A percentile compares a stretch with the other conserved stretches of the same genome.
These are phyloP conservation scores for Dittrichia graveolens DNA, from an alignment of 129 eudicot genomes.

Conservation along the genomic window DNA sequence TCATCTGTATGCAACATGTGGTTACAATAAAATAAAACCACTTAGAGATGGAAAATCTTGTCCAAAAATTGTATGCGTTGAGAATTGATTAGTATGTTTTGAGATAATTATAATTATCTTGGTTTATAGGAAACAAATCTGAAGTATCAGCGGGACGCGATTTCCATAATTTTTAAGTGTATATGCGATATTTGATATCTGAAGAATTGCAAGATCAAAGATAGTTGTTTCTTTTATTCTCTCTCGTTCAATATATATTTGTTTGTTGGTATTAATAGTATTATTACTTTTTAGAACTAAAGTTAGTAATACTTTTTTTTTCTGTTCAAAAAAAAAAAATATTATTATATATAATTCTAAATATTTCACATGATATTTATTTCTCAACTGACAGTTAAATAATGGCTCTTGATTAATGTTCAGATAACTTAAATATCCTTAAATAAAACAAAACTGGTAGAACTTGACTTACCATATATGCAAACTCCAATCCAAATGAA, in stretches of 20 bases:
- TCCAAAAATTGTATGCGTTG: slow-evolving; percentile 20
- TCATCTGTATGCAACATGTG: not conserved
- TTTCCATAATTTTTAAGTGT: not conserved
- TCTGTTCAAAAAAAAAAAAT: no score
- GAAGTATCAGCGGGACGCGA: not conserved
- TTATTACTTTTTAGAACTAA: no score
- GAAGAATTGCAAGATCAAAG: slow-evolving; percentile 13
- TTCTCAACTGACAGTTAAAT: not conserved
- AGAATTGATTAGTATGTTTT: not conserved
- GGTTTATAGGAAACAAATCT: slow-evolving; percentile 20
- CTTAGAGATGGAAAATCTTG: slow-evolving; percentile 9
- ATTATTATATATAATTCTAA: no score
- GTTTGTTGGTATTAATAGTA: not conserved
- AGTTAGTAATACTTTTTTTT: no score
- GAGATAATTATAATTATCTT: not conserved
- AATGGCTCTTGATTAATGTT: not conserved
- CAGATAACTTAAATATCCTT: not conserved
- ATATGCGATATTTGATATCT: slow-evolving; percentile 2
- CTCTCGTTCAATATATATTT: not conserved
- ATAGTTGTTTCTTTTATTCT: not conserved
- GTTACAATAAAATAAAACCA: not conserved
- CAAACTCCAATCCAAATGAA: no score
- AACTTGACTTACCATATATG: not conserved
- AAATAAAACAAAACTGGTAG: not conserved
- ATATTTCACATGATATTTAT: not conserved